Percentiles rank a stretch among this genome's conserved stretches.
These are phyloP conservation scores for Calonectria ilicicola DNA, from an alignment of 2,329 filamentous ascomycete genomes.

Conservation along the genomic window DNA sequence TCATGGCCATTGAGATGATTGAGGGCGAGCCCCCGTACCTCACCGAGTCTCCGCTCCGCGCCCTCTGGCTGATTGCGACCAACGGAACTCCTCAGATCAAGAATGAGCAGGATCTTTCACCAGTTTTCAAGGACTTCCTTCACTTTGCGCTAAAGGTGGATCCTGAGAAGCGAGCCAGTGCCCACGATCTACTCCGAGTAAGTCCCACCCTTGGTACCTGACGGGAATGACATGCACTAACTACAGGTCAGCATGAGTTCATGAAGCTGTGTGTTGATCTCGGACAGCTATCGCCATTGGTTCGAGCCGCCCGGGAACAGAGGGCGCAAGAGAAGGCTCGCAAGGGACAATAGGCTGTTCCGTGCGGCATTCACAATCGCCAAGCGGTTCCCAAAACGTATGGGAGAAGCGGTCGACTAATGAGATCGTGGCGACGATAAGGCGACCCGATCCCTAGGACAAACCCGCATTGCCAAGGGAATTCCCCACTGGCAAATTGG, in stretches of 20 bases:
- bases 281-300: slow-evolving; percentile 84
- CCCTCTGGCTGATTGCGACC: slow-evolving; percentile 95
- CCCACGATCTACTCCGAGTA: slow-evolving; percentile 93
- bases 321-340: slow-evolving; percentile 86
- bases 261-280: slow-evolving; percentile 82
- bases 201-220: slow-evolving; percentile 55
- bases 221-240: slow-evolving; percentile 29
- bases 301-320: slow-evolving; percentile 86
- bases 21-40: slow-evolving; percentile 98
- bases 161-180: slow-evolving; percentile 95
- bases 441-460: background rate
- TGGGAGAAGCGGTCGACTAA: slow-evolving; percentile 27
- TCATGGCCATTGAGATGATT: slow-evolving; percentile 99
- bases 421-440: slow-evolving; percentile 35
- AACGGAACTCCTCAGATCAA: slow-evolving; percentile 97
- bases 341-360: slow-evolving; percentile 60
- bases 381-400: slow-evolving; percentile 6
- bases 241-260: slow-evolving; percentile 75
- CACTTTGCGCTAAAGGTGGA: slow-evolving; percentile 96
- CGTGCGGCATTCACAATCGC: slow-evolving; percentile 18
- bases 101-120: slow-evolving; percentile 85
- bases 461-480: slow-evolving; percentile 5
- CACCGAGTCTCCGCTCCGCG: slow-evolving; percentile 92
- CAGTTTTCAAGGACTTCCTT: slow-evolving; percentile 90
- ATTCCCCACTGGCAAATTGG: slow-evolving; percentile 16